Base-by-base conservation (phyloP, 179 eudicot genomes). In the Beta lomatogona region DNA sequence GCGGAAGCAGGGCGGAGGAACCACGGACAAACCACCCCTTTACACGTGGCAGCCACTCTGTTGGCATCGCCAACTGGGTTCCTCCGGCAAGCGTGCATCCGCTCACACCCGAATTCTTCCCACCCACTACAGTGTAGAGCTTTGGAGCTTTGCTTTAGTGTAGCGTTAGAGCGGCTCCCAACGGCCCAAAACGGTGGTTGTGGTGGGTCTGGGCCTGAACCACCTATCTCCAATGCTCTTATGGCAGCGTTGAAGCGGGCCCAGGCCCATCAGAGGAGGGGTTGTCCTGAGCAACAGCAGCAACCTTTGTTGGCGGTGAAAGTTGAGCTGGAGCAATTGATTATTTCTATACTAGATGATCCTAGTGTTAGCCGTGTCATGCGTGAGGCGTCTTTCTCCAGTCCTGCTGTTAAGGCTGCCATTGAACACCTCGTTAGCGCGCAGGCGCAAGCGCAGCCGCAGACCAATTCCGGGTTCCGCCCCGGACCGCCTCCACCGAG, bases 361-460 rank as follows among this genome's bases (percentile, higher is more conserved):
- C 92, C 92, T 14, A 89, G 92, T 80, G 92, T 89, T 41, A 89
- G 92, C 44, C 79, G 92, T 73, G 92, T 89, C 25, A 89, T 89
- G 92, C 71, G 90, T 13, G 92, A 89, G 67, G 92, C 92, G n/a
- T 89, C 90, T 4, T 89, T 89, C 71, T 85, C 89, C 11, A 89
- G 92, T 19, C 77, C 97, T 0, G 98, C 98, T 3, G 98, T 94
- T 4, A 94, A 93, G 75, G 89, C 94, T 10, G 88, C 91, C 6
- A 91, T 94, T 25, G 98, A 94, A 75, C 91, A 93, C 58, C 85
- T 92, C 0, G 44, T 91, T 71, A 76, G 75, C 9, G 19, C 70
- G 0, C 80, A 84, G 66, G 60, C 83, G 77, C 12, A 75, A 61
- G 66, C 87, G n/a, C 75, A 41, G 25, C 83, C 86, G 3, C 67